These are phyloP conservation scores for Pterocarpus santalinus DNA, from an alignment of 306 rosid genomes.

Conservation along the genomic window DNA sequence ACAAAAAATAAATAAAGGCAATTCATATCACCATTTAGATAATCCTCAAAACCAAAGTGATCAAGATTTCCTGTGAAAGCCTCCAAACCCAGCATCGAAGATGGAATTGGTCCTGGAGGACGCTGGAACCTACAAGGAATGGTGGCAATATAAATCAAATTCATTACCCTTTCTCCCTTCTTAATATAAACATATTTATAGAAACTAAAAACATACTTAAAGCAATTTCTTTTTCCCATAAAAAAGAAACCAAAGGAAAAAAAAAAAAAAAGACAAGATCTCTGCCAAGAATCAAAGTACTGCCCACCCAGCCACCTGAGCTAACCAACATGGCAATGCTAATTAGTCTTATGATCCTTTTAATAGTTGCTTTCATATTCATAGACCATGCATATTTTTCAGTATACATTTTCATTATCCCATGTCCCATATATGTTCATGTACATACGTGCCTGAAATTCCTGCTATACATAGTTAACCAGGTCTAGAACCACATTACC, in stretches of 20 bases:
- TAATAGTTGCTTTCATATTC: not conserved
- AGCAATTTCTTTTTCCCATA: not conserved
- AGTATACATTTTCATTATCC: not conserved
- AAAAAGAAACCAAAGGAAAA: not conserved
- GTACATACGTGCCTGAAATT: not conserved
- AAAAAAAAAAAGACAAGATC: not conserved
- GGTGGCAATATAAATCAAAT: slow-evolving; percentile 35
- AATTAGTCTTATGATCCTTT: not conserved
- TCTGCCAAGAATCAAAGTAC: not conserved
- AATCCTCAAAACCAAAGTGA: slow-evolving; percentile 75
- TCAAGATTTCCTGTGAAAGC: slow-evolving; percentile 71
- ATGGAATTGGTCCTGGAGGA: slow-evolving; percentile 78
- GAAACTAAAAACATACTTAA: not conserved
- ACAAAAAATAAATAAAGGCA: not conserved
- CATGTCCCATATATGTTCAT: not conserved
- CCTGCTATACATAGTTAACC: not conserved
- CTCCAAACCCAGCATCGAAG: slow-evolving; percentile 86
- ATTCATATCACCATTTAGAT: slow-evolving; percentile 69
- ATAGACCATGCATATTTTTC: not conserved
- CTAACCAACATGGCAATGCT: not conserved
- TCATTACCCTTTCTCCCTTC: not conserved
- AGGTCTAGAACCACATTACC: not conserved
- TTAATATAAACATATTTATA: not conserved
- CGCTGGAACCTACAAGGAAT: slow-evolving; percentile 70
- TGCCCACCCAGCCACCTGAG: not conserved